Evolutionary conservation across 2,329 filamentous ascomycete genomes (phyloP).

Genomic region (Phialophora verrucosa): DNA sequence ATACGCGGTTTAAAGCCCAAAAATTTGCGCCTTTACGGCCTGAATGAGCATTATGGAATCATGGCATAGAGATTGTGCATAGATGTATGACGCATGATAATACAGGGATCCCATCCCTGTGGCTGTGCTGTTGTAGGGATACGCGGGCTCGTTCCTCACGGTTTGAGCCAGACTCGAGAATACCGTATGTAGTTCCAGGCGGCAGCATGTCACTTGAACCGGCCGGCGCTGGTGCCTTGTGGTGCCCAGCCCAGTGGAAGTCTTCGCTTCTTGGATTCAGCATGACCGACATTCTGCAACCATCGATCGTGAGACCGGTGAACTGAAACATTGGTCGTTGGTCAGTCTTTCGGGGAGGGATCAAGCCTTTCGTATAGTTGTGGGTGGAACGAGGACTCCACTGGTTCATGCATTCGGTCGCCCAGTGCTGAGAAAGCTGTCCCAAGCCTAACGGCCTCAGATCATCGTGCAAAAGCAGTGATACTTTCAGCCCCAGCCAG

Average conservation of each 20-base stretch:
- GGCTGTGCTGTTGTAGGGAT: not conserved
- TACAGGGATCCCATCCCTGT: not conserved
- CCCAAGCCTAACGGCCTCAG: not conserved
- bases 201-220: not conserved
- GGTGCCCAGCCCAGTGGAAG: not conserved
- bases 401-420: not conserved
- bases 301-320: not conserved
- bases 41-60: constrained; percentile 1
- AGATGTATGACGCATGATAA: not conserved
- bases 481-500: not conserved
- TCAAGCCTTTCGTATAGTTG: not conserved
- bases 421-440: not conserved
- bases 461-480: not conserved
- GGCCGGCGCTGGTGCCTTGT: not conserved
- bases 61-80: constrained; percentile 1
- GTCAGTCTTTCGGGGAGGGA: not conserved
- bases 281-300: not conserved
- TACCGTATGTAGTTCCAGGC: not conserved
- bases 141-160: not conserved
- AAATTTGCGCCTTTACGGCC: not conserved
- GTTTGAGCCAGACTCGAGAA: not conserved
- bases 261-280: not conserved
- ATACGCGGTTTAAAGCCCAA: not conserved
- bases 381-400: not conserved
- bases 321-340: not conserved